These are phyloP conservation scores for Halenospora varia DNA, from an alignment of 495 filamentous ascomycete species.

Conservation along the genomic window DNA sequence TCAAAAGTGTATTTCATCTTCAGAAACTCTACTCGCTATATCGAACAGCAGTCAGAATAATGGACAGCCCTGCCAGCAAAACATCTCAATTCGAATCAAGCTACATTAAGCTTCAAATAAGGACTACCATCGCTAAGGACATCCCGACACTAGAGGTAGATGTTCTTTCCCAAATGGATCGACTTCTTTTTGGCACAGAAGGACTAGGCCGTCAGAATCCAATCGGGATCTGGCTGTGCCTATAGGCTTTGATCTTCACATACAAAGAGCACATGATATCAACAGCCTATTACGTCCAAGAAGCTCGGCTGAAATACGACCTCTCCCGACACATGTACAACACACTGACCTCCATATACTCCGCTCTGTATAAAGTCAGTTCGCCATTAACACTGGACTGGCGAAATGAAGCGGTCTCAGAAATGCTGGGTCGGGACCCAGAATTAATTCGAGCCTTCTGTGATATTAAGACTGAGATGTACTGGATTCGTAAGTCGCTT, in stretches of 20 bases:
- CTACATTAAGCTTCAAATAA: not conserved
- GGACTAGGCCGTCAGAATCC: not conserved
- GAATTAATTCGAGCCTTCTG: not conserved
- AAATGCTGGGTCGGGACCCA: not conserved
- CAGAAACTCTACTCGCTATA: no score
- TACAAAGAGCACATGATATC: constrained; percentile 3
- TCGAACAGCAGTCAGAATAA: no score
- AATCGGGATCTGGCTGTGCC: not conserved
- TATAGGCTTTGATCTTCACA: not conserved
- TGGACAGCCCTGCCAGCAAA: not conserved
- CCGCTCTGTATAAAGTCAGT: not conserved
- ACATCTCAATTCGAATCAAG: not conserved
- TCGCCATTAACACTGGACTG: constrained; percentile 2
- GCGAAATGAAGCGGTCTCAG: not conserved
- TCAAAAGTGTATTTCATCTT: not conserved
- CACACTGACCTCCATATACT: constrained; percentile 1
- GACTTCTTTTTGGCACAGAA: not conserved
- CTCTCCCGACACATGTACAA: not conserved
- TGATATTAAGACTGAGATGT: constrained; percentile 3
- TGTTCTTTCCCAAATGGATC: not conserved
- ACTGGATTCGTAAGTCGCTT: not conserved
- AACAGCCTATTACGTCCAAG: not conserved
- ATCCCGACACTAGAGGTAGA: not conserved
- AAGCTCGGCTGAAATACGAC: no score
- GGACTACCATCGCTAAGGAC: not conserved